These are phyloP conservation scores for Zea mays DNA, from an alignment of 176 grass and related monocot genomes.

Conservation along the genomic window Zm-B73-REFERENCE-NAM-5.0 NC_050102.1:170704001-170704500, in stretches of 20 bases:
- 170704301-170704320: slow-evolving; percentile 35
- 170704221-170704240: slow-evolving; percentile 81
- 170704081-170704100: background rate
- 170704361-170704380: slow-evolving; percentile 70
- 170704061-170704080: slow-evolving; percentile 31
- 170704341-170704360: slow-evolving; percentile 77
- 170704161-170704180: slow-evolving; percentile 68
- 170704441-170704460: slow-evolving; percentile 78
- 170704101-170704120: slow-evolving; percentile 38
- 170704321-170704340: slow-evolving; percentile 38
- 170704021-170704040: slow-evolving; percentile 70
- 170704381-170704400: slow-evolving; percentile 47
- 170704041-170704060: slow-evolving; percentile 66
- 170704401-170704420: slow-evolving; percentile 64
- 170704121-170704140: slow-evolving; percentile 68
- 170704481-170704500: slow-evolving; percentile 33
- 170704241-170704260: slow-evolving; percentile 71
- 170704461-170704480: slow-evolving; percentile 35
- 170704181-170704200: slow-evolving; percentile 85
- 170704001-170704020: slow-evolving; percentile 71
- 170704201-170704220: slow-evolving; percentile 83
- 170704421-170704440: slow-evolving; percentile 79
- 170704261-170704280: slow-evolving; percentile 69
- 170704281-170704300: slow-evolving; percentile 66
- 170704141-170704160: slow-evolving; percentile 66